Conservation (phyloP, 2,329 filamentous ascomycete species). For the Hymenotorrendiella dingleyae region DNA sequence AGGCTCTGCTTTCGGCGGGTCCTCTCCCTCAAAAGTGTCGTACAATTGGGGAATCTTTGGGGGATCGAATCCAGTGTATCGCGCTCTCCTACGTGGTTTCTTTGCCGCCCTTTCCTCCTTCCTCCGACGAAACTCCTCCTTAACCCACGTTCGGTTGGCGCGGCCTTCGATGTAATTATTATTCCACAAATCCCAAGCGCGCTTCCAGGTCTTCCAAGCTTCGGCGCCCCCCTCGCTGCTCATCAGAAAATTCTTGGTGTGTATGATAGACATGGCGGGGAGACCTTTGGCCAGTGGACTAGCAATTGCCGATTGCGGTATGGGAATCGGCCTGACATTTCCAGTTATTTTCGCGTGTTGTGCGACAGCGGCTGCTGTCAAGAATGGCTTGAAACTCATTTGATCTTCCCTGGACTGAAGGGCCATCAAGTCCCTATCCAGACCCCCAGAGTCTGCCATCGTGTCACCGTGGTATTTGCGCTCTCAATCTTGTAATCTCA, state of each 20-base stretch:
- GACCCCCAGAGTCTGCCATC: too few species aligned
- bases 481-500: too few species aligned
- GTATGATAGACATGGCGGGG: conserved; percentile 11
- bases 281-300: conserved; percentile 20
- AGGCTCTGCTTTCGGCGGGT: conserved; percentile 1
- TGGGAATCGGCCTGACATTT: too few species aligned
- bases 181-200: conserved; percentile 30
- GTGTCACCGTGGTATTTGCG: too few species aligned
- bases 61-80: too few species aligned
- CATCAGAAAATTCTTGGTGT: neutral
- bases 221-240: conserved; percentile 13
- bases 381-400: too few species aligned
- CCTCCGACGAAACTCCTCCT: conserved; percentile 12
- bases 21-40: neutral
- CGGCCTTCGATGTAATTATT: conserved; percentile 26
- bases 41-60: conserved; percentile 1
- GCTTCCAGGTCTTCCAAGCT: conserved; percentile 27
- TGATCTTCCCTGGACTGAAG: too few species aligned
- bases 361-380: too few species aligned
- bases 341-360: too few species aligned
- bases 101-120: conserved; percentile 6
- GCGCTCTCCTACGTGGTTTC: neutral
- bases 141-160: conserved; percentile 19
- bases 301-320: too few species aligned
- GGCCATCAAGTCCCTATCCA: too few species aligned